A percentile compares a stretch with the other conserved stretches of the same genome.
These are phyloP conservation scores for Hamigera avellanea DNA, from an alignment of 495 filamentous ascomycete species.

Conservation along the genomic window DNA sequence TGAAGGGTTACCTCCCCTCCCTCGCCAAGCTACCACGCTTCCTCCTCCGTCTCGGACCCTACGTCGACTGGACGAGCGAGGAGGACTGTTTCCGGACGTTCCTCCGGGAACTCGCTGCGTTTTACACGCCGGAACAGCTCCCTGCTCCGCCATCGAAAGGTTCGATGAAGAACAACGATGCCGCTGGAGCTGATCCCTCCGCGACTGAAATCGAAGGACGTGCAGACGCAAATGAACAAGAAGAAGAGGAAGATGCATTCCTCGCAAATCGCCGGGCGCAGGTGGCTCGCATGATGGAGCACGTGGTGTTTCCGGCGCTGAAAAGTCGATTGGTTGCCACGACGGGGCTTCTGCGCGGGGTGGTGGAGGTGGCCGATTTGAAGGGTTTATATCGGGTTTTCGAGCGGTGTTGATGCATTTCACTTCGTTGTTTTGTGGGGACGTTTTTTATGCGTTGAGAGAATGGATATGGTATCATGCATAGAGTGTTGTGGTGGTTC, in stretches of 20 bases:
- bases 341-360: constrained; percentile 59
- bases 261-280: constrained; percentile 50
- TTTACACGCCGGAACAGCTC: constrained; percentile 81
- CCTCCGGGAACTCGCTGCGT: constrained; percentile 75
- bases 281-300: constrained; percentile 61
- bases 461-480: too few relatives aligned
- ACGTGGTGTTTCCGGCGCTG: constrained; percentile 81
- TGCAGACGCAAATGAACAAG: neutral
- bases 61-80: constrained; percentile 79
- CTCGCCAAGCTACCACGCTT: constrained; percentile 84
- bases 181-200: constrained; percentile 3
- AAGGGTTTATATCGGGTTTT: constrained; percentile 97
- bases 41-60: constrained; percentile 75
- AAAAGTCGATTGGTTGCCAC: constrained; percentile 78
- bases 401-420: constrained; percentile 88
- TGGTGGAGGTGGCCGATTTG: constrained; percentile 84
- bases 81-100: constrained; percentile 80
- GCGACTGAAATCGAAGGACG: constrained; percentile 1
- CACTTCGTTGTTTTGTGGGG: too few relatives aligned
- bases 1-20: constrained; percentile 80
- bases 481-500: too few relatives aligned
- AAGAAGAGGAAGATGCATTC: constrained; percentile 29
- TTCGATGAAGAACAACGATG: constrained; percentile 3
- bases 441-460: too few relatives aligned
- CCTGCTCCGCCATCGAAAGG: constrained; percentile 39